phyloP scores from a whole-genome alignment of 2,329 filamentous ascomycete species.

The Alternaria sp. region DNA sequence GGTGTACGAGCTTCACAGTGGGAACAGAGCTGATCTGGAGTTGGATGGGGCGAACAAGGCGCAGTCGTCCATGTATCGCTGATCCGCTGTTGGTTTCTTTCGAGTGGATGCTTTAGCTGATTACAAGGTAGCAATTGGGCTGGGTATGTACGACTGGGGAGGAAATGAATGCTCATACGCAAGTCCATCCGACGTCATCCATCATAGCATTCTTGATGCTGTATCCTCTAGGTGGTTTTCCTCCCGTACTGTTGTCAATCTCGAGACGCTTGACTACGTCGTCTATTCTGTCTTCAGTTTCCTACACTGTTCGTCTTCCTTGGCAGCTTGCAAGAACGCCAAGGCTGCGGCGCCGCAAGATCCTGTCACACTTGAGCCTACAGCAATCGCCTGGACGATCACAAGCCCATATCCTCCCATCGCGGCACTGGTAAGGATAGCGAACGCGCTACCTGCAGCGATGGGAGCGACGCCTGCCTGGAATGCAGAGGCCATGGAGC shows the following conservation, averaged over 20 bases:
- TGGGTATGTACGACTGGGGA: not conserved
- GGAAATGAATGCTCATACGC: not conserved
- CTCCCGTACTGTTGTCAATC: too few species aligned
- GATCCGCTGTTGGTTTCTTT: not conserved
- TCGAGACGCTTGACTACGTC: too few species aligned
- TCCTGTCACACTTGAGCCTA: not conserved
- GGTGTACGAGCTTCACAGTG: not conserved
- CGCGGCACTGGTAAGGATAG: not conserved
- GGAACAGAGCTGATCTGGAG: not conserved
- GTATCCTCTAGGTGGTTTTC: too few species aligned
- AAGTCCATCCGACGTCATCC: too few species aligned
- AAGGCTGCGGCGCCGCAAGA: not conserved
- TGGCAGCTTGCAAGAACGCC: not conserved
- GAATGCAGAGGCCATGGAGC: not conserved
- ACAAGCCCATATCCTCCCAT: not conserved
- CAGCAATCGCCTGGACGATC: not conserved
- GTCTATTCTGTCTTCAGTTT: not conserved
- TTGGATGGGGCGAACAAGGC: not conserved
- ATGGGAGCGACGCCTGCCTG: not conserved
- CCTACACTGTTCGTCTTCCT: not conserved
- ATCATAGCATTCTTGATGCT: too few species aligned
- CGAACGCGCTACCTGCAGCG: not conserved
- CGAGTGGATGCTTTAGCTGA: not conserved
- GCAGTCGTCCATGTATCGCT: not conserved
- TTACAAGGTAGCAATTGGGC: not conserved